phyloP scores from a whole-genome alignment of 805 yeast genomes.

The Cyberlindnera saturnus region DNA sequence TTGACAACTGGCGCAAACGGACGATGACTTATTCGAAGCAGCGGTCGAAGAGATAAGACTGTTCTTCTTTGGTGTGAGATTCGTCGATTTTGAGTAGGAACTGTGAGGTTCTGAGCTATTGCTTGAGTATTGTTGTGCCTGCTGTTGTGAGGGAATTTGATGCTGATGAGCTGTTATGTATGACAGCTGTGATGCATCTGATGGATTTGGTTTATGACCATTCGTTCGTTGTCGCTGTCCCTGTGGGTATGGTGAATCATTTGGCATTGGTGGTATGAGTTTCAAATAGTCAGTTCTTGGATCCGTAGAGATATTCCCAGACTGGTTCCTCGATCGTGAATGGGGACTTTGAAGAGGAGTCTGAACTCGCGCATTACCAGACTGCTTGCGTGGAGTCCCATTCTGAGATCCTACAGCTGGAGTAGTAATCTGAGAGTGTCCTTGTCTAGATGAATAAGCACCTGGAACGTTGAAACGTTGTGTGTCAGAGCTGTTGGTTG shows the following conservation, averaged over 20 bases:
- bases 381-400: conserved; percentile 2
- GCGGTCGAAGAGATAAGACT: conserved; percentile 9
- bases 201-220: conserved; percentile 6
- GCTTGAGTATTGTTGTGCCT: background rate
- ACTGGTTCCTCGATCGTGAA: no score
- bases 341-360: no score
- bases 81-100: background rate
- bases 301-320: no score
- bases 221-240: conserved; percentile 2
- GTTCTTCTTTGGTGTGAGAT: background rate
- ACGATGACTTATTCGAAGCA: conserved; percentile 1
- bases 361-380: no score
- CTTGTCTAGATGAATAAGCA: background rate
- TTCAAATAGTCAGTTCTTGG: conserved; percentile 15
- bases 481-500: background rate
- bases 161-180: conserved; percentile 5
- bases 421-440: background rate
- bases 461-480: background rate
- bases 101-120: background rate
- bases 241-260: conserved; percentile 1
- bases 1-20: conserved; percentile 41
- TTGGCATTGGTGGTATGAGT: conserved; percentile 26
- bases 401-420: background rate
- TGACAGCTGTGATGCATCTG: conserved; percentile 8
- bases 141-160: background rate